Evolutionary conservation across 495 filamentous ascomycete genomes (phyloP), one percentile per base, ranked within the genome.

Genomic region (Sordaria brevicollis): DNA sequence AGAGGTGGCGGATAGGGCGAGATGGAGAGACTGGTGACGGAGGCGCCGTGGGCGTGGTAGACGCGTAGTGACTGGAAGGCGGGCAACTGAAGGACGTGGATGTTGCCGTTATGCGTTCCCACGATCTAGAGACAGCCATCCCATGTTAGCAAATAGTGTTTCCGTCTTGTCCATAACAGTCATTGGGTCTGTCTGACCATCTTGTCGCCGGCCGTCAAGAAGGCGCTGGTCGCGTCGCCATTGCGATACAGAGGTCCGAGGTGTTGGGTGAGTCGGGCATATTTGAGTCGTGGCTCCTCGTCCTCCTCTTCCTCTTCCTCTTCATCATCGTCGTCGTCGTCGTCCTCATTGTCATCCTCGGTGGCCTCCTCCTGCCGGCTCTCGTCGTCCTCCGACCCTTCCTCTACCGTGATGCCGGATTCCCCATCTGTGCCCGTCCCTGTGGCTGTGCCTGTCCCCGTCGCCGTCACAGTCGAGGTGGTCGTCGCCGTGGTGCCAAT

Each of bases 51-150:
- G 34, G 93, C 94, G 71, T 92, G 91, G 79, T 97, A 99, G 68
- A 90, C 88, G 71, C 92, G 89, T 31, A 98, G 80, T 13, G 89
- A 79, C 68, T 93, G 88, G 74, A 98, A 88, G 5, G 88, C 85
- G 8, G 96, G 94, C 19, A 97, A 75, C 38, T 92, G 90, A 29
- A 97, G 78, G 38, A 96, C 90, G 84, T 98, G 91, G 74, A 98
- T 93, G 75, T 95, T 97, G 73, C 95, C 95, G 81, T 97, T 97
- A 79, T 99, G 95, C 4, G 96, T 97, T 72, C 95, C 95, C 71
- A 96, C 83, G 68, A 98, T 90, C 92, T 96, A 80, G 35, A 25
- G 33, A n/a, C 11, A 73, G 66, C 35, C 8, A 34, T 41, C 34
- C 5, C 65, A 17, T 37, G 43, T 54, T 29, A 38, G 67, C 41